A percentile compares a stretch with the other conserved stretches of the same genome.
Conservation (phyloP, 371 early-diverging fungal genomes). For the Saksenaea oblongispora region DNA sequence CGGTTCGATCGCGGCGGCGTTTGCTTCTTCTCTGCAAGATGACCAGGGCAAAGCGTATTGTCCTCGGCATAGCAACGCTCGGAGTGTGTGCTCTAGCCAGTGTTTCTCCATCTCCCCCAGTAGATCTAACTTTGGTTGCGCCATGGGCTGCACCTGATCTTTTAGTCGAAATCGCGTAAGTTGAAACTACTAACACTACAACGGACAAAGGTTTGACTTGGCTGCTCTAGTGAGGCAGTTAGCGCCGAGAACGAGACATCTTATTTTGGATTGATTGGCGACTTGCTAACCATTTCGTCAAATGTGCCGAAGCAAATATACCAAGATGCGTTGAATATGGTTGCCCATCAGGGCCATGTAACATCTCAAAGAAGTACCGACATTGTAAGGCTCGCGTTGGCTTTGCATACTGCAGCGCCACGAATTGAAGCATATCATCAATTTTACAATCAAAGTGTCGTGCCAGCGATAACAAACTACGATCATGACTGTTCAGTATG, state of each 20-base stretch:
- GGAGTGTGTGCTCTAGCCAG: neutral
- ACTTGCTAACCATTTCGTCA: conserved; percentile 33
- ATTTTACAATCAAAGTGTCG: conserved; percentile 67
- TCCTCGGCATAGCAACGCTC: conserved; percentile 9
- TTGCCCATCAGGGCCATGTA: conserved; percentile 32
- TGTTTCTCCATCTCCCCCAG: conserved; percentile 41
- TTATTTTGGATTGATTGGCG: conserved; percentile 59
- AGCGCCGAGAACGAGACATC: conserved; percentile 61
- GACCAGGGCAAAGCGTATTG: neutral
- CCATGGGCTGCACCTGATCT: conserved; percentile 63
- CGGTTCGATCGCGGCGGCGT: neutral
- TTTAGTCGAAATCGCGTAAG: conserved; percentile 66
- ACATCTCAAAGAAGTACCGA: conserved; percentile 28
- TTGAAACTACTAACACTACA: neutral
- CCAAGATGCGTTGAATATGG: conserved; percentile 37
- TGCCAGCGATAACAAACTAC: conserved; percentile 43
- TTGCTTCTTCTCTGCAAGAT: neutral
- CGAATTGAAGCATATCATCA: conserved; percentile 80
- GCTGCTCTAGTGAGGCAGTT: conserved; percentile 57
- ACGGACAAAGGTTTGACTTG: neutral
- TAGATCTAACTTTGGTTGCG: conserved; percentile 54
- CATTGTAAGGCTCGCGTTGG: conserved; percentile 57
- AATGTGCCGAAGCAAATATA: conserved; percentile 47
- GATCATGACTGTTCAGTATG: conserved; percentile 65
- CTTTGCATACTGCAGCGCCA: conserved; percentile 75